A percentile compares a stretch with the other conserved stretches of the same genome.
Evolutionary conservation across 2,329 filamentous ascomycete species (phyloP).

Genomic region (Tolypocladium amazonense): DNA sequence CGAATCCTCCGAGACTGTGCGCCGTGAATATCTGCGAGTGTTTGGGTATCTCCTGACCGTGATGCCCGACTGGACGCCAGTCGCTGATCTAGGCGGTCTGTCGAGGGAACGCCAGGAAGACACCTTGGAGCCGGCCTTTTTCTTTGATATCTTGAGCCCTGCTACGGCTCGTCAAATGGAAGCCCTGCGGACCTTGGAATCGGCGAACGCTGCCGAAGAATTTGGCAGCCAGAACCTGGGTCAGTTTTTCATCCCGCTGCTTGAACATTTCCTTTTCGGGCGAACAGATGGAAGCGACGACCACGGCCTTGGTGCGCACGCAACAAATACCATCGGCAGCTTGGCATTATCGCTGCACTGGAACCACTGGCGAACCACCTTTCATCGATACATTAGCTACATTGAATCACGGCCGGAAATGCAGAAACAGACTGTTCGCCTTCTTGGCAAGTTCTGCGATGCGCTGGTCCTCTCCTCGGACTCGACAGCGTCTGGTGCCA

Average conservation of each 20-base stretch:
- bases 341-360: slow-evolving; percentile 73
- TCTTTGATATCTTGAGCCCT: slow-evolving; percentile 84
- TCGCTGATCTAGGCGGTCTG: slow-evolving; percentile 65
- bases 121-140: slow-evolving; percentile 59
- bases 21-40: slow-evolving; percentile 70
- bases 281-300: slow-evolving; percentile 64
- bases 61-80: slow-evolving; percentile 57
- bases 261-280: slow-evolving; percentile 91
- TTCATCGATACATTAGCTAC: slow-evolving; percentile 76
- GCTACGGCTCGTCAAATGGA: slow-evolving; percentile 78
- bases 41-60: slow-evolving; percentile 67
- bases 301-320: slow-evolving; percentile 77
- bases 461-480: slow-evolving; percentile 51
- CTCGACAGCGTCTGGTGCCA: slow-evolving; percentile 23
- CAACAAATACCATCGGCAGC: slow-evolving; percentile 67
- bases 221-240: slow-evolving; percentile 70
- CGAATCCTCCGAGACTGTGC: slow-evolving; percentile 72
- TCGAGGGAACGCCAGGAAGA: slow-evolving; percentile 56
- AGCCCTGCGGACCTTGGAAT: slow-evolving; percentile 66
- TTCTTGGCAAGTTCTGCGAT: slow-evolving; percentile 75
- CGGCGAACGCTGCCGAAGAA: slow-evolving; percentile 51
- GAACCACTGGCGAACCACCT: slow-evolving; percentile 77
- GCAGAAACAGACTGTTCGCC: slow-evolving; percentile 75
- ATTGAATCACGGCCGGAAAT: slow-evolving; percentile 69
- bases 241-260: slow-evolving; percentile 78